A percentile compares a stretch with the other conserved stretches of the same genome.
phyloP scores from a whole-genome alignment of 2,329 filamentous ascomycete genomes.

The Phyllosticta capitalensis region DNA sequence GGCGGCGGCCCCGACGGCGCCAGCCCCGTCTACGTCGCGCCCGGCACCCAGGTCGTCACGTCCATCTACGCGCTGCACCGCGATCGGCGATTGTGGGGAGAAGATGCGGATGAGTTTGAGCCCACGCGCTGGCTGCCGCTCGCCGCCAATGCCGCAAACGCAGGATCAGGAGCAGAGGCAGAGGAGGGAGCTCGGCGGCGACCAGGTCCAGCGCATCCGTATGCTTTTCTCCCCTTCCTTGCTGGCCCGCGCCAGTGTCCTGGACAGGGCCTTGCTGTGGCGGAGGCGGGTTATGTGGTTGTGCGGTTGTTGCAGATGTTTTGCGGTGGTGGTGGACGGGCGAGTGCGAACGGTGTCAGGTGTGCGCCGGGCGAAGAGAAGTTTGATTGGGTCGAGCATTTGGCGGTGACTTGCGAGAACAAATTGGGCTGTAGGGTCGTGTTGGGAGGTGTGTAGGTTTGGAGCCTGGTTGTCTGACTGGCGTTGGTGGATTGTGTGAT shows the following conservation, averaged over 20 bases:
- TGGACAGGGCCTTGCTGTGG: constrained; percentile 18
- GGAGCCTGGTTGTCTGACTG: background rate
- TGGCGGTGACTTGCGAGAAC: background rate
- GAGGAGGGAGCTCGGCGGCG: constrained; percentile 14
- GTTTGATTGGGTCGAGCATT: background rate
- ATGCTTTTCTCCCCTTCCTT: constrained; percentile 31
- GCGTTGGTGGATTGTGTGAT: no score
- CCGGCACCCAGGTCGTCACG: constrained; percentile 37
- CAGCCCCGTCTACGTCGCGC: constrained; percentile 40
- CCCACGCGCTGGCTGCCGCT: constrained; percentile 38
- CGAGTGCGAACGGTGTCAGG: background rate
- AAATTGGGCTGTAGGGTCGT: background rate
- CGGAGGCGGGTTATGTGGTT: constrained; percentile 12
- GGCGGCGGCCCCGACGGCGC: constrained; percentile 40
- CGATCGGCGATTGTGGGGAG: constrained; percentile 38
- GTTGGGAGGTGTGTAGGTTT: background rate
- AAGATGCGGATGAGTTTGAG: constrained; percentile 38
- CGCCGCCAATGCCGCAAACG: background rate
- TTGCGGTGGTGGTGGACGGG: constrained; percentile 8
- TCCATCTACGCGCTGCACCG: constrained; percentile 41
- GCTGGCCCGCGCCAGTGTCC: constrained; percentile 28
- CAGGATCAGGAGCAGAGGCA: background rate
- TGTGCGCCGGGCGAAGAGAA: background rate
- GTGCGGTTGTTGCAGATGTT: constrained; percentile 14
- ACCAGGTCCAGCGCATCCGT: constrained; percentile 16